Evolutionary conservation across 2,329 filamentous ascomycete species (phyloP).

Genomic region (Sporothrix mexicana): DNA sequence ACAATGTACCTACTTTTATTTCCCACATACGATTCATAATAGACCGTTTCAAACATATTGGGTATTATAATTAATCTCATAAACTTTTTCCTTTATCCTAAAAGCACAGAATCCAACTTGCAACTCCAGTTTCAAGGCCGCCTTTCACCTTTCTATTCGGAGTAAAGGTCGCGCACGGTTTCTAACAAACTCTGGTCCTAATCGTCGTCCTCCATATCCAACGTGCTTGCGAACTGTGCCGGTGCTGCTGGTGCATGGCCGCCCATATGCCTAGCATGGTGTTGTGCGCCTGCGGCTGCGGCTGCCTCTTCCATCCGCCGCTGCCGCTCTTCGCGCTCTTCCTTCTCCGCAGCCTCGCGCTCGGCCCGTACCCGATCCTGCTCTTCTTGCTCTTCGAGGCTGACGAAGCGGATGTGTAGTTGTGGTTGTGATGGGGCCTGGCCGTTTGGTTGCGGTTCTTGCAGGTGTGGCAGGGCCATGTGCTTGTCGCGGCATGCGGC

Average conservation of each 20-base stretch:
- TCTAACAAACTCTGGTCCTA: not conserved
- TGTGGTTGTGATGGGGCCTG: conserved; percentile 66
- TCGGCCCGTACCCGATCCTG: conserved; percentile 56
- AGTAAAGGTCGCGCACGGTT: too few species aligned
- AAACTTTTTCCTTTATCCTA: too few species aligned
- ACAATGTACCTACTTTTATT: too few species aligned
- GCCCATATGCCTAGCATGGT: not conserved
- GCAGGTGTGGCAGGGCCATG: not conserved
- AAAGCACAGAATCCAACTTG: too few species aligned
- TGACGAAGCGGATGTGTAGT: conserved; percentile 49
- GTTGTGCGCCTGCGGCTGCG: conserved; percentile 41
- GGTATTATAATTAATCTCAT: too few species aligned
- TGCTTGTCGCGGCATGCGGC: not conserved
- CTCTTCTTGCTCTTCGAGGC: conserved; percentile 59
- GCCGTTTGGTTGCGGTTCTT: not conserved
- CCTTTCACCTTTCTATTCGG: too few species aligned
- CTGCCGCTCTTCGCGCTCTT: conserved; percentile 55
- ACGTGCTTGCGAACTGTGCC: conserved; percentile 35
- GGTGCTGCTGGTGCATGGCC: conserved; percentile 30
- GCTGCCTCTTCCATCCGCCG: conserved; percentile 51
- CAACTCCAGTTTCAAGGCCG: too few species aligned
- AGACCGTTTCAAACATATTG: too few species aligned
- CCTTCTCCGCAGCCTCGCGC: conserved; percentile 46
- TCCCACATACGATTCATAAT: too few species aligned
- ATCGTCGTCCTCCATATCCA: conserved; percentile 39